Evolutionary conservation across 805 yeast species (phyloP).

Genomic region (Candida germanica): DNA sequence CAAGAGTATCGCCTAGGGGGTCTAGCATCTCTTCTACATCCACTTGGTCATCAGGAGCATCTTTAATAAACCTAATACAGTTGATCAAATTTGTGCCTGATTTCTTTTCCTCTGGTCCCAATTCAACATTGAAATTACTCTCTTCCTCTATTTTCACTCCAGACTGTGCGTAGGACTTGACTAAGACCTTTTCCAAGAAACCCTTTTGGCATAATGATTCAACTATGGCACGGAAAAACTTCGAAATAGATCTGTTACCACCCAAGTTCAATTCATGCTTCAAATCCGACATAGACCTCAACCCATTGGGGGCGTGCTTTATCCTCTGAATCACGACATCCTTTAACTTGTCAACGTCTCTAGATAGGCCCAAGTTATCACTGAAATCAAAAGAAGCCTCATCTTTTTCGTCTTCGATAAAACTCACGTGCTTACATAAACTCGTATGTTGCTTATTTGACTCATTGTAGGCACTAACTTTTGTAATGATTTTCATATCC

Average conservation of each 20-base stretch:
- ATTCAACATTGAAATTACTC: background rate
- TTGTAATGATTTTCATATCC: conserved; percentile 47
- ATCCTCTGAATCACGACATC: conserved; percentile 45
- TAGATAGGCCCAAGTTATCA: conserved; percentile 22
- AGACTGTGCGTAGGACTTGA: conserved; percentile 20
- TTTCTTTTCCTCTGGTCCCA: conserved; percentile 10
- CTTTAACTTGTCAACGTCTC: conserved; percentile 28
- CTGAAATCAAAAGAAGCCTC: conserved; percentile 19
- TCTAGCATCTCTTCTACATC: conserved; percentile 18
- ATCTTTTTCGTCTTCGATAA: conserved; percentile 26
- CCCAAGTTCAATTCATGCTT: conserved; percentile 56
- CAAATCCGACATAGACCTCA: conserved; percentile 60
- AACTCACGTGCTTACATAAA: conserved; percentile 50
- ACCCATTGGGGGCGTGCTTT: conserved; percentile 55
- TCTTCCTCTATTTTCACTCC: background rate
- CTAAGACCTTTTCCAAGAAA: conserved; percentile 49
- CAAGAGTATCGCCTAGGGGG: conserved; percentile 21
- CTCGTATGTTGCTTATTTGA: conserved; percentile 51
- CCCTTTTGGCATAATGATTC: conserved; percentile 44
- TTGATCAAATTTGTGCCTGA: conserved; percentile 23
- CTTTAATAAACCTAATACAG: conserved; percentile 40
- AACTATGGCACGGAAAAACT: conserved; percentile 49
- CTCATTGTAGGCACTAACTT: conserved; percentile 29
- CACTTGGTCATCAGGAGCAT: conserved; percentile 44
- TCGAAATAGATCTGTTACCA: conserved; percentile 34